Conservation (phyloP, 2,329 filamentous ascomycete species). For the Aspergillus felis region DNA sequence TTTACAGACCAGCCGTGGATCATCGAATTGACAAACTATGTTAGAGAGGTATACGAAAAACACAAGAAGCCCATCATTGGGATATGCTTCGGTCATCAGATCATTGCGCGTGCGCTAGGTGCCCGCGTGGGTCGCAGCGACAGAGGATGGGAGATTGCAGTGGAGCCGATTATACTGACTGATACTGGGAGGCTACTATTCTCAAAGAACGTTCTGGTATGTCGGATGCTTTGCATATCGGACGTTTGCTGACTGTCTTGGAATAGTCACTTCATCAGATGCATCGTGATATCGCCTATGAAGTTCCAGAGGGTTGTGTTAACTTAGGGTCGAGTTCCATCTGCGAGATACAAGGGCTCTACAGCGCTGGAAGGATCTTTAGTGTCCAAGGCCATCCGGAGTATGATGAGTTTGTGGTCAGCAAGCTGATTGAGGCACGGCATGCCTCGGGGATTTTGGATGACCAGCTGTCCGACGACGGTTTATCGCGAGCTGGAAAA, state of each 20-base stretch:
- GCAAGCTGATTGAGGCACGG: conserved; percentile 25
- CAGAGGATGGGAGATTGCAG: conserved; percentile 46
- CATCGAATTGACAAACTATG: conserved; percentile 39
- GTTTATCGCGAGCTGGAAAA: conserved; percentile 14
- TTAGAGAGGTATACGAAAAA: conserved; percentile 23
- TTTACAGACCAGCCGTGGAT: conserved; percentile 47
- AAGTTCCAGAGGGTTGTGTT: conserved; percentile 37
- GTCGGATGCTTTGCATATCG: neutral
- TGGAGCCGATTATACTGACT: conserved; percentile 40
- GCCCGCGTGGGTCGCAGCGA: conserved; percentile 37
- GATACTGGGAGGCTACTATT: conserved; percentile 42
- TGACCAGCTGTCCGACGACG: conserved; percentile 19
- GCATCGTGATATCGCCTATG: conserved; percentile 46
- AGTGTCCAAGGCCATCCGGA: conserved; percentile 50
- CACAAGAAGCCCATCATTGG: conserved; percentile 38
- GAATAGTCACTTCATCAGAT: conserved; percentile 41
- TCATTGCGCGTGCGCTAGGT: conserved; percentile 43
- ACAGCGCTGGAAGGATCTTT: conserved; percentile 37
- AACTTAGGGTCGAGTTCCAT: conserved; percentile 42
- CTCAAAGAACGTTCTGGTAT: conserved; percentile 22
- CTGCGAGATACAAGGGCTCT: conserved; percentile 45
- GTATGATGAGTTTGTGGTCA: conserved; percentile 38
- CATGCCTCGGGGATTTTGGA: conserved; percentile 19
- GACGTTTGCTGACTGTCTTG: neutral
- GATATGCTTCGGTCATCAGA: conserved; percentile 50